Evolutionary conservation across 768 basidiomycete species (phyloP), one percentile per base, ranked within the genome.

Genomic region (Infundibulicybe gibba): DNA sequence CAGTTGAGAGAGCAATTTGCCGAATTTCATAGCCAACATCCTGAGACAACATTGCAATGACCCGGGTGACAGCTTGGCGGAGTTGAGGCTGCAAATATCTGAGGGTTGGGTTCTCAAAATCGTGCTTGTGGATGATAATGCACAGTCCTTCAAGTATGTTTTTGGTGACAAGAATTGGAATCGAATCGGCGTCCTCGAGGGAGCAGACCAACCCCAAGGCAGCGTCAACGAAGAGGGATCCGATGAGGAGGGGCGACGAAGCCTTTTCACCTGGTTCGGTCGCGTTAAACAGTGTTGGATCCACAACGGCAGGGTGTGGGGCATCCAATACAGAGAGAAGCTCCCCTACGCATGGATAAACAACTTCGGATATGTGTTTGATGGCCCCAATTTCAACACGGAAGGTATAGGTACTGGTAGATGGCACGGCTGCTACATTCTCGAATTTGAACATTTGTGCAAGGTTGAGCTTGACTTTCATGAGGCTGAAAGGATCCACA

Each of bases 121-220:
- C 82, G 49, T 87, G 83, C 65, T 90, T 90, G 64, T 83, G 81
- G 16, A 87, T 73, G 49, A 83, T 69, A 37, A 87, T 77, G 47
- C 84, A 72, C 17, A 88, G 54, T 1, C 76, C 67, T 64, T 89
- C 85, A 38, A 90, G 63, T 37, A 87, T 56, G 44, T 70, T 75
- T 56, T 88, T 86, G 49, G 79, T 59, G 1, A 75, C 76, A 38
- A 80, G 55, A 38, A 79, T 71, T 0, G 86, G 84, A 5, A 87
- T 58, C 13, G 66, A 54, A 10, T 64, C 52, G 6, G 84, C 54
- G 40, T 78, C 69, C 21, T 67, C 62, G 16, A 74, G 56, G 10
- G 74, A 72, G 44, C 67, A 71, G 49, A 86, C 69, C 19, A 82
- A 61, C 25, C 67, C 67, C 32, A 89, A 63, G 21, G 74, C 61